These are phyloP conservation scores for Thalia dealbata DNA, from an alignment of 176 grass and related monocot genomes.

Conservation along the genomic window DNA sequence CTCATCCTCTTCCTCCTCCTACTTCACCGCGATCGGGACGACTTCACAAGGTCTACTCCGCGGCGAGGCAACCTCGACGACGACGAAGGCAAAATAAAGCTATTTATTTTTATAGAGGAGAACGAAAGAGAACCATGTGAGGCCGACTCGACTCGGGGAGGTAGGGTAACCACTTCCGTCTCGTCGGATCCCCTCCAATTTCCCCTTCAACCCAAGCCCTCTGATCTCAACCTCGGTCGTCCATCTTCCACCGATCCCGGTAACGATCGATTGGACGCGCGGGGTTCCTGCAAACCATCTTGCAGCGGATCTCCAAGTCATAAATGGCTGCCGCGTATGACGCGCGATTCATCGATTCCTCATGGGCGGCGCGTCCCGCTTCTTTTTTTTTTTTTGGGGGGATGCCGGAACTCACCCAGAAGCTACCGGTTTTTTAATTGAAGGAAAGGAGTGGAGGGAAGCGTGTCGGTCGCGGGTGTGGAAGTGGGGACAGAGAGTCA, in stretches of 20 bases:
- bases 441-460: too few species aligned
- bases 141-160: not conserved
- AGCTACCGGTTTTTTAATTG: too few species aligned
- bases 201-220: too few species aligned
- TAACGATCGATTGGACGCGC: too few species aligned
- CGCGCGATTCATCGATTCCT: not conserved
- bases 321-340: not conserved
- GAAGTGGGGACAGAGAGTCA: too few species aligned
- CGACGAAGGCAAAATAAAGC: not conserved
- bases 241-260: not conserved
- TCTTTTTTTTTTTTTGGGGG: too few species aligned
- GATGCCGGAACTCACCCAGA: too few species aligned
- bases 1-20: slow-evolving; percentile 27
- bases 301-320: not conserved
- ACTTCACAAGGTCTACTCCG: not conserved
- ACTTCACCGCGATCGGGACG: not conserved
- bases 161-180: not conserved
- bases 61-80: not conserved
- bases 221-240: not conserved
- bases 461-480: too few species aligned
- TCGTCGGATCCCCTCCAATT: too few species aligned
- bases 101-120: not conserved
- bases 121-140: not conserved
- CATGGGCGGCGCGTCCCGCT: too few species aligned
- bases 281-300: not conserved